Conservation (phyloP, 768 basidiomycete genomes). For the Solioccasus polychromus region DNA sequence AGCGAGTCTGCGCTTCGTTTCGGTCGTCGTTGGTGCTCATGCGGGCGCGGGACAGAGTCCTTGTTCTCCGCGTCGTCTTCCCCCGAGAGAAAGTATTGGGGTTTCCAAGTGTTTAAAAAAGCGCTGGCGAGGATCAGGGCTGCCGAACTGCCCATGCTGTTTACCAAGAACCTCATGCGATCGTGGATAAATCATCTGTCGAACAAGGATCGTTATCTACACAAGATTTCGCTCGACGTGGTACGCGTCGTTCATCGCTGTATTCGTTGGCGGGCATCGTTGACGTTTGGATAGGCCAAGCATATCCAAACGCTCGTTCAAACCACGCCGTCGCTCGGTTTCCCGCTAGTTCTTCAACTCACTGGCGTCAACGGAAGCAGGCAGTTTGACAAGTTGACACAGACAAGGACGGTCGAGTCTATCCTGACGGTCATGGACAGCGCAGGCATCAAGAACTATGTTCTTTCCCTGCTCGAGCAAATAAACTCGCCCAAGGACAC, state of each 20-base stretch:
- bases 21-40: not conserved
- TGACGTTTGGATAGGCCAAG: constrained; percentile 23
- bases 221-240: constrained; percentile 83
- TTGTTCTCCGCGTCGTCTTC: constrained; percentile 84
- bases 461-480: constrained; percentile 65
- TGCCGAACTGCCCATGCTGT: constrained; percentile 76
- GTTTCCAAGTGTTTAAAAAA: constrained; percentile 88
- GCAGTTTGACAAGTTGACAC: constrained; percentile 90
- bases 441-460: constrained; percentile 74
- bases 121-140: constrained; percentile 66
- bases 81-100: constrained; percentile 89
- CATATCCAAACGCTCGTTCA: constrained; percentile 75
- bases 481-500: constrained; percentile 47
- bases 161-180: constrained; percentile 94
- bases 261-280: not conserved
- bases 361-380: constrained; percentile 79
- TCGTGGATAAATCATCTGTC: constrained; percentile 96
- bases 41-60: constrained; percentile 53
- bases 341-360: constrained; percentile 80
- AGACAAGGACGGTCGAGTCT: constrained; percentile 88
- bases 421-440: constrained; percentile 72
- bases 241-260: constrained; percentile 40
- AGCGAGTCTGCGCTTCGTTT: constrained; percentile 17
- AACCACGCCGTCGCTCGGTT: constrained; percentile 74
- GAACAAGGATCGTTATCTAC: constrained; percentile 81